These are phyloP conservation scores for Globisporangium rhizosaccharum DNA, from an alignment of 352 stramenopile species.

Conservation along the genomic window DNA sequence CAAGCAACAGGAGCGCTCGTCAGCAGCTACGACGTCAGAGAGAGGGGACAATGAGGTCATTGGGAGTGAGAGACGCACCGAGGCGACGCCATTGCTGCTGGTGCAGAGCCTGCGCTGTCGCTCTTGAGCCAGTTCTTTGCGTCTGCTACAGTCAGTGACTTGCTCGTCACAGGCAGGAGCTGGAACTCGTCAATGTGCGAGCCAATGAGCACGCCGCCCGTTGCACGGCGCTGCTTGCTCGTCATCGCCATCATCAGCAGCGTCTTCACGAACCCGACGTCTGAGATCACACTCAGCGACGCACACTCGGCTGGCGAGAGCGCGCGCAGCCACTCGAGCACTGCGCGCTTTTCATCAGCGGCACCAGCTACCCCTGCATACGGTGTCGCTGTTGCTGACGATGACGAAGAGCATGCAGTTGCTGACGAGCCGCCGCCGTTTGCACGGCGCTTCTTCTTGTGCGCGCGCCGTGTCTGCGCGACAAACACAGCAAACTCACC, in stretches of 20 bases:
- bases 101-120: background rate
- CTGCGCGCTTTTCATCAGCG: constrained; percentile 21
- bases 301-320: constrained; percentile 38
- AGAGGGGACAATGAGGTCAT: background rate
- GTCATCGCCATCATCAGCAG: constrained; percentile 62
- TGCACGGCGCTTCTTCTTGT: constrained; percentile 14
- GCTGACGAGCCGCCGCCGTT: background rate
- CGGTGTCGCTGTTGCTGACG: background rate
- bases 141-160: constrained; percentile 6
- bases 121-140: constrained; percentile 8
- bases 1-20: background rate
- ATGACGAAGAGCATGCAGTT: background rate
- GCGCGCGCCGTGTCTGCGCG: constrained; percentile 15
- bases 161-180: constrained; percentile 5
- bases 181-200: constrained; percentile 13
- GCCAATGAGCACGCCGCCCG: constrained; percentile 1
- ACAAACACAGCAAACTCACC: constrained; percentile 54
- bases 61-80: background rate
- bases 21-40: background rate
- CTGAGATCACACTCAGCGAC: constrained; percentile 58
- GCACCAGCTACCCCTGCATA: background rate
- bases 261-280: constrained; percentile 74
- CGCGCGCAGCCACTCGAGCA: constrained; percentile 48
- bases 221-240: constrained; percentile 4
- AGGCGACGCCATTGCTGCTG: background rate